Conservation (phyloP, 2,329 filamentous ascomycete genomes). For the Apiospora arundinis region DNA sequence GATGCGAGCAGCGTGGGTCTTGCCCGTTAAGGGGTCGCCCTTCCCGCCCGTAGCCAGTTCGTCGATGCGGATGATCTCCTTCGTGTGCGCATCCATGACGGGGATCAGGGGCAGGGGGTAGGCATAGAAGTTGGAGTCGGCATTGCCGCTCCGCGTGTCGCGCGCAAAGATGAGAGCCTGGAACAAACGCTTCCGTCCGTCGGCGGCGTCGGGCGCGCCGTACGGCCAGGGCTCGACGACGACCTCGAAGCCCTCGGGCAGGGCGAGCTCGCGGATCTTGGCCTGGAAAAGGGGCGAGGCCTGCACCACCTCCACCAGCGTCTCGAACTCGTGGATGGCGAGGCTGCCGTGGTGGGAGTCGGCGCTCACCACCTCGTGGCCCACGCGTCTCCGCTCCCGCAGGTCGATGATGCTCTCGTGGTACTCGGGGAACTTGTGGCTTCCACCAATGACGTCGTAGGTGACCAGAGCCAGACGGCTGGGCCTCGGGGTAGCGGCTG, state of each 20-base stretch:
- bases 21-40: slow-evolving; percentile 47
- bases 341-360: neutral
- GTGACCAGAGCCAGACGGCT: neutral
- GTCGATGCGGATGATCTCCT: slow-evolving; percentile 62
- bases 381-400: neutral
- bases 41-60: slow-evolving; percentile 56
- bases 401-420: neutral
- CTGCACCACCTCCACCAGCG: slow-evolving; percentile 39
- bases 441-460: neutral
- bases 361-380: slow-evolving; percentile 14
- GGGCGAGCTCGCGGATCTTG: slow-evolving; percentile 52
- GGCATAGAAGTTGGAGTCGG: slow-evolving; percentile 67
- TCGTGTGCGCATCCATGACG: slow-evolving; percentile 62
- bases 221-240: slow-evolving; percentile 74
- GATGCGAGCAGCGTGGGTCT: slow-evolving; percentile 48
- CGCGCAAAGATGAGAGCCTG: slow-evolving; percentile 57
- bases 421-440: neutral
- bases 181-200: slow-evolving; percentile 51
- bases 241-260: slow-evolving; percentile 52
- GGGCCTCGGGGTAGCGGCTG: neutral
- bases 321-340: slow-evolving; percentile 40
- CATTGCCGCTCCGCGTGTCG: slow-evolving; percentile 49
- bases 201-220: slow-evolving; percentile 49
- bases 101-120: slow-evolving; percentile 65
- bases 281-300: slow-evolving; percentile 52